Evolutionary conservation across 805 yeast species (phyloP), one percentile per base, ranked within the genome.

Genomic region (Yarrowia keelungensis): DNA sequence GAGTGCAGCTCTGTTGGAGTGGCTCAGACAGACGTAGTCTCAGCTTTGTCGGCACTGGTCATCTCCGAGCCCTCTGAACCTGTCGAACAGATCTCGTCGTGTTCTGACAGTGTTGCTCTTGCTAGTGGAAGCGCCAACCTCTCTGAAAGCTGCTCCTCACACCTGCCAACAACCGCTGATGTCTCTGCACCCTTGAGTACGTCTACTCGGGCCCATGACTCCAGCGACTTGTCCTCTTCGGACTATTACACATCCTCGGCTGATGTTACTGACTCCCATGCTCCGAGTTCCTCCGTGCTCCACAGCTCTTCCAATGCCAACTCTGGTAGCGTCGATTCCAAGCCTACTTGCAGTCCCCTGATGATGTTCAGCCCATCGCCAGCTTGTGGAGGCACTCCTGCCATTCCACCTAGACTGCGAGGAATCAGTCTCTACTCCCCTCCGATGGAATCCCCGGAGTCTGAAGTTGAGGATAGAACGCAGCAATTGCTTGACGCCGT

Each of bases 381-480:
- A 3, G 45, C 7, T 2, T 38, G 59, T 53, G 45, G 16, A 8
- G 8, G 12, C 15, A 38, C 45, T 2, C 45, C 59, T 39, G 45
- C 43, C 12, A 26, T 54, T 41, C 47, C 19, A 15, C 61, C 61
- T 15, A n/a, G 47, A 14, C 47, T 19, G 8, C 46, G 61, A 10
- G 47, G 61, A 11, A n/a, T 41, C 22, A 41, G 47, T 22, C 61
- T 54, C 3, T 41, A 54, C 35, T 54, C 61, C 15, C 61, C 61
- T 3, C 8, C 61, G 3, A 41, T 54, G 61, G 61, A 26, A 4
- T 54, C 61, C 15, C 47, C 61, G 38, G 61, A 54, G 47, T 54
- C 61, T 10, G 47, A 41, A 1, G 38, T 8, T 8, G 61, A 26
- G 3, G 59, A 8, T 8, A 14, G 8, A 15, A 22, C 16, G 4